Evolutionary conservation across 1,139 yeast genomes (phyloP), one percentile per base, ranked within the genome.

Genomic region (Meyerozyma guilliermondii): DNA sequence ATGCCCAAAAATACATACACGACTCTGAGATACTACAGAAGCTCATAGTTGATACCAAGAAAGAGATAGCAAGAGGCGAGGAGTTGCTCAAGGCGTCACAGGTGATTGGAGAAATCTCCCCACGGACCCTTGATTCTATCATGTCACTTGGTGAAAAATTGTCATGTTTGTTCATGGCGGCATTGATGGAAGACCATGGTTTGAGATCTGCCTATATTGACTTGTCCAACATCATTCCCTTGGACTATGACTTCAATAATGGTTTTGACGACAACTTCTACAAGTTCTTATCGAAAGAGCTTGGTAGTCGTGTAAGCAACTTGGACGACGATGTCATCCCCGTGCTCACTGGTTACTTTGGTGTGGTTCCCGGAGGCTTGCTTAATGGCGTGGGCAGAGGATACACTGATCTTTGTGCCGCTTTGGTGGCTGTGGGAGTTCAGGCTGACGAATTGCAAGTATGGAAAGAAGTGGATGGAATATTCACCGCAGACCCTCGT

Each of bases 391-490:
- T 92, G 46, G 98, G 98, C 36, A 81, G 98, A 60, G 98, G 98
- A 23, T 92, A 92, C 64, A 92, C 98, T 13, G 98, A 92, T 62
- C 71, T 92, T 52, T 92, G 98, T 72, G 98, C 98, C 14, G 98
- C 98, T 1, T 75, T 92, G 58, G 78, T 89, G 35, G 97, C 98
- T 0, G 98, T 92, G 24, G 98, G 97, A 1, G 65, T 85, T 42
- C 80, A 76, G 52, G 98, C 98, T 1, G 95, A 88, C 39, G 98
- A 92, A 65, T 72, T 92, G 44, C 98, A 92, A 67, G 87, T 92
- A 40, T 92, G 98, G 98, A 92, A 92, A 58, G 98, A 92, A 69
- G 98, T 92, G 41, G 98, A 92, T 62, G 98, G 98, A 53, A 92
- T 92, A 38, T 92, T 92, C 69, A 91, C 98, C 0, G 98, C 98